phyloP scores from a whole-genome alignment of 495 filamentous ascomycete genomes.

The Aspergillus egyptiacus region DNA sequence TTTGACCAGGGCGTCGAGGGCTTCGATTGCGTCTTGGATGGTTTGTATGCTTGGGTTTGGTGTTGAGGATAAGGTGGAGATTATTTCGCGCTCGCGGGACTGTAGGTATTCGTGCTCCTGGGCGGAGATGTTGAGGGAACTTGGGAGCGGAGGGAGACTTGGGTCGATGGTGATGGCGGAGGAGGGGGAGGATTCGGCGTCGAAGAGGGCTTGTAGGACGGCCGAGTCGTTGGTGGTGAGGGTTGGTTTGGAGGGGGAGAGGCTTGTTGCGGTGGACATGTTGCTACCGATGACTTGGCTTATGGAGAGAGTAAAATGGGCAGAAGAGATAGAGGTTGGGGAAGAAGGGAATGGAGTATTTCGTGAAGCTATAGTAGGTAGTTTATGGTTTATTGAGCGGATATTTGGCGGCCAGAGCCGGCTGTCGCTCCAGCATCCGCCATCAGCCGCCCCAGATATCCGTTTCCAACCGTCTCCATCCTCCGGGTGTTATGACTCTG shows the following conservation, averaged over 20 bases:
- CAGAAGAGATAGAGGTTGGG: not conserved
- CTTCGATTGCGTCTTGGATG: slow-evolving; percentile 28
- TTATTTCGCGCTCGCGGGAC: slow-evolving; percentile 26
- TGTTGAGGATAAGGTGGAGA: slow-evolving; percentile 22
- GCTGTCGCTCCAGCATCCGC: slow-evolving; percentile 16
- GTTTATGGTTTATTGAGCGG: not conserved
- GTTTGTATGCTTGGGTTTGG: slow-evolving; percentile 14
- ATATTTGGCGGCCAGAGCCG: not conserved
- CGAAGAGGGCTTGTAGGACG: slow-evolving; percentile 72
- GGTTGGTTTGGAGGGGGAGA: slow-evolving; percentile 39
- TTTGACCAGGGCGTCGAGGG: slow-evolving; percentile 49
- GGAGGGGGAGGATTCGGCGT: slow-evolving; percentile 64
- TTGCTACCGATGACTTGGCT: not conserved
- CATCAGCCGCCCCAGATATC: slow-evolving; percentile 11
- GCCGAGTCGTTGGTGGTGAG: slow-evolving; percentile 65
- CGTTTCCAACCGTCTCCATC: slow-evolving; percentile 15
- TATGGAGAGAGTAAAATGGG: no score
- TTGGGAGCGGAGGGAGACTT: slow-evolving; percentile 55
- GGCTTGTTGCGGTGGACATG: slow-evolving; percentile 26
- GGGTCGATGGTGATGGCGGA: slow-evolving; percentile 48
- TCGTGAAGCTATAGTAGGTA: no score
- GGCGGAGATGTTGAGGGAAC: slow-evolving; percentile 23
- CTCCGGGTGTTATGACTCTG: not conserved
- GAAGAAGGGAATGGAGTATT: not conserved
- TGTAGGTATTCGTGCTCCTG: slow-evolving; percentile 21